Base-by-base conservation (phyloP, 2,329 filamentous ascomycete genomes). In the Aspergillus texensis region DNA sequence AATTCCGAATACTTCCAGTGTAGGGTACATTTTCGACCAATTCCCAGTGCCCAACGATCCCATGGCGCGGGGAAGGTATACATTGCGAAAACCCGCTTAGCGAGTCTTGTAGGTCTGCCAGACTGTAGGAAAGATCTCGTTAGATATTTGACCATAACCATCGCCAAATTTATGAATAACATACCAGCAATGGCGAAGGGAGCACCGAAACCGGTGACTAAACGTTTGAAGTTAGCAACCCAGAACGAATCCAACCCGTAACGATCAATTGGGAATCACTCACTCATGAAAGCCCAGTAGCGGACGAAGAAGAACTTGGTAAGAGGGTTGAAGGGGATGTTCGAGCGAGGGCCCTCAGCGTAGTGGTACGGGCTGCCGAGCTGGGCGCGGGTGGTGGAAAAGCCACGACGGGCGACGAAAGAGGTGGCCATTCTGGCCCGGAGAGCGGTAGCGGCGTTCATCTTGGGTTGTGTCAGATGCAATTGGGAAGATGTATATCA, bases 261-360 rank as follows among this genome's bases (percentile, higher is more conserved):
- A 11, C 21, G 19, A 56, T 59, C 54, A 55, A 63, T 62, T 62
- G 45, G 52, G 45, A 26, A 58, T 50, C 36, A 81, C 84, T 67
- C 77, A 91, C 89, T 79, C 86, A 89, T 89, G 84, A 91, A 95
- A 68, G 78, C 78, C 91, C 93, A 96, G 89, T 91, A 99, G 82
- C 90, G 86, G 72, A 92, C 67, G 70, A 84, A 87, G 80, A 99
- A 99, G 83, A 86, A 91, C 83, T 89, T 92, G 78, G 89, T 94
- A 84, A 92, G 86, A 71, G 95, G 91, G 87, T 99, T 96, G 89
- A 99, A 99, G 71, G 95, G 95, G 71, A 99, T 83, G 88, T 97
- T 98, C 85, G 87, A 90, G 82, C 93, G 91, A 77, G 94, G 92
- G 70, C 94, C 95, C 85, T 98, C 94, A 74, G 94, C 91, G 86